Evolutionary conservation across 2,329 filamentous ascomycete species (phyloP).

Genomic region (Colletotrichum noveboracense): DNA sequence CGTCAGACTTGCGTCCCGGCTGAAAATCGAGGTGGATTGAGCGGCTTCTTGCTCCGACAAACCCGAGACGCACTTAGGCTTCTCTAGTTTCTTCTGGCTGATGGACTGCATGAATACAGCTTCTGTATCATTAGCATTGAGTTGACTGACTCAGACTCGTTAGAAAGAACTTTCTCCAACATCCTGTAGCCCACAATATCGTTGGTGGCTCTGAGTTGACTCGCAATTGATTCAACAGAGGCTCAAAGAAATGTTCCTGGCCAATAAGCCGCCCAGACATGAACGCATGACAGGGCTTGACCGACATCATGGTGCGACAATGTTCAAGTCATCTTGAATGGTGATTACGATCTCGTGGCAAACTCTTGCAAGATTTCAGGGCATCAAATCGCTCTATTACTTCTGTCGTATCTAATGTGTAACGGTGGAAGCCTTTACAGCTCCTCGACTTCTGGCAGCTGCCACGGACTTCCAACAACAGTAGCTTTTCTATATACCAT

Average conservation of each 20-base stretch:
- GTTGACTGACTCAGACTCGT: accelerated
- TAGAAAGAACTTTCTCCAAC: too few relatives aligned
- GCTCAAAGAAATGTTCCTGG: not conserved
- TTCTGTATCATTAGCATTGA: not conserved
- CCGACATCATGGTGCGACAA: not conserved
- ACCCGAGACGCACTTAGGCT: not conserved
- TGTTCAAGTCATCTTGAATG: not conserved
- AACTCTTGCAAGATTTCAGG: not conserved
- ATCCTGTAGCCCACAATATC: too few relatives aligned
- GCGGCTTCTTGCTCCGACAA: not conserved
- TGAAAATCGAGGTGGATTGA: constrained; percentile 20
- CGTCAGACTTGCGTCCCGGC: constrained; percentile 28
- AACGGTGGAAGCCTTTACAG: not conserved
- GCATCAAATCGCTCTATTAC: not conserved
- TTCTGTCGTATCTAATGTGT: not conserved
- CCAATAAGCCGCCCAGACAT: not conserved
- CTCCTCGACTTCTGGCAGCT: not conserved
- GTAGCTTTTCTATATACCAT: not conserved
- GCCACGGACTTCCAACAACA: not conserved
- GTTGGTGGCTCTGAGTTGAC: too few relatives aligned
- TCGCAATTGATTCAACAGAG: not conserved
- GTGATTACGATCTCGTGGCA: not conserved
- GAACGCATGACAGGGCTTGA: not conserved
- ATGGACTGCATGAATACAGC: not conserved
- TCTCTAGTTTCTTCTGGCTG: not conserved